Conservation (phyloP, 2,329 filamentous ascomycete genomes). For the Arthroderma uncinatum region DNA sequence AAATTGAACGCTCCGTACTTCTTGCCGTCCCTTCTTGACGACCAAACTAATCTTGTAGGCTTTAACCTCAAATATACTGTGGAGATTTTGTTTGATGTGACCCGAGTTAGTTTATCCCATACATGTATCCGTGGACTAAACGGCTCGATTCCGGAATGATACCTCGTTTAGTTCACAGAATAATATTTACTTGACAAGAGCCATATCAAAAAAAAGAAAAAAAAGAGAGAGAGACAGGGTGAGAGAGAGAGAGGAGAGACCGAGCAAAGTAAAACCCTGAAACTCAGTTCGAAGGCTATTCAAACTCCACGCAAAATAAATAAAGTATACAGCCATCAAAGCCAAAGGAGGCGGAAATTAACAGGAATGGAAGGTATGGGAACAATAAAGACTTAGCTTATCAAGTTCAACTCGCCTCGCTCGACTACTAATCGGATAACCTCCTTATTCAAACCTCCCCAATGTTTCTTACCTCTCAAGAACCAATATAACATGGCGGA, state of each 20-base stretch:
- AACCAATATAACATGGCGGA: slow-evolving; percentile 15
- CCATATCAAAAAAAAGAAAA: neutral
- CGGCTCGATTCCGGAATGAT: neutral
- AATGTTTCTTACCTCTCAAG: slow-evolving; percentile 12
- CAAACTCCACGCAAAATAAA: slow-evolving; percentile 2
- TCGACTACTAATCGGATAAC: slow-evolving; percentile 15
- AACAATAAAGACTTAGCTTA: slow-evolving; percentile 3
- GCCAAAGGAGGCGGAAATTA: neutral
- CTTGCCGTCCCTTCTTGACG: too few species aligned
- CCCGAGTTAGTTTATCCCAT: too few species aligned
- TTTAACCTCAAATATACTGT: too few species aligned
- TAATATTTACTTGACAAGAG: neutral
- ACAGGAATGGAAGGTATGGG: neutral
- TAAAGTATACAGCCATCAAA: neutral
- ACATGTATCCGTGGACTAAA: too few species aligned
- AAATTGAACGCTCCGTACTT: too few species aligned
- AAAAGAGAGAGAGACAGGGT: too few species aligned
- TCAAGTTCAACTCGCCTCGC: slow-evolving; percentile 14
- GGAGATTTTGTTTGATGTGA: too few species aligned
- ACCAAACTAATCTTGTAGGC: too few species aligned
- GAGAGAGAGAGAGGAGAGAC: too few species aligned
- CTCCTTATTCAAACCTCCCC: slow-evolving; percentile 15
- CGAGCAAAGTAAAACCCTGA: neutral
- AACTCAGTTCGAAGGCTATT: neutral
- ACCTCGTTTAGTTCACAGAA: neutral